Percentiles rank a stretch among this genome's conserved stretches.
phyloP scores from a whole-genome alignment of 257 asterid species.

The Cruciata laevipes region DNA sequence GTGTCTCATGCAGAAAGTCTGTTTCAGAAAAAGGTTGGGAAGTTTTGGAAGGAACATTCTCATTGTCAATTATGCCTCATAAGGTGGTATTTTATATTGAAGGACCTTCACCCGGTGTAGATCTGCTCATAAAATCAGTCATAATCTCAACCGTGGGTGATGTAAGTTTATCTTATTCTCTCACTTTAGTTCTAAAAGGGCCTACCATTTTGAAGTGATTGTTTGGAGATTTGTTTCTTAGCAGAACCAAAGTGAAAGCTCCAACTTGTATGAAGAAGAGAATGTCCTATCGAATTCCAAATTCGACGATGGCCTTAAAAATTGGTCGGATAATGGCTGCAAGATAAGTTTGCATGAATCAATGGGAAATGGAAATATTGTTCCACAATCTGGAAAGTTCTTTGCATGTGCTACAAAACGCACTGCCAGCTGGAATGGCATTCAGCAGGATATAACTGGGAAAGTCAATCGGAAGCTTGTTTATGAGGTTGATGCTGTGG shows the following conservation, averaged over 20 bases:
- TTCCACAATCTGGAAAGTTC: conserved; percentile 62
- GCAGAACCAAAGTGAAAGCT: conserved; percentile 29
- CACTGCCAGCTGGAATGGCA: conserved; percentile 72
- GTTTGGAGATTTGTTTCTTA: conserved; percentile 1
- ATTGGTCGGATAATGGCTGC: conserved; percentile 94
- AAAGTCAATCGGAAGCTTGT: conserved; percentile 68
- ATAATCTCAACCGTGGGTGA: conserved; percentile 24
- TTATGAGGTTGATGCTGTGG: conserved; percentile 61
- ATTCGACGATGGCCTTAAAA: conserved; percentile 63
- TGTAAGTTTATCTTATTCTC: conserved; percentile 40
- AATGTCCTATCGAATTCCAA: conserved; percentile 53
- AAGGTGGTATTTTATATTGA: conserved; percentile 63
- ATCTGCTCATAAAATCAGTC: conserved; percentile 65
- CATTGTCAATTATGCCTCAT: conserved; percentile 42
- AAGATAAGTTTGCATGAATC: conserved; percentile 49
- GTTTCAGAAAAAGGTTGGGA: conserved; percentile 51
- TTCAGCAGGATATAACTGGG: conserved; percentile 86
- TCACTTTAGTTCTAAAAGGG: neutral
- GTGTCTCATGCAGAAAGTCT: conserved; percentile 39
- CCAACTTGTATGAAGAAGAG: conserved; percentile 34
- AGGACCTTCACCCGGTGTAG: conserved; percentile 80
- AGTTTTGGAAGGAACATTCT: conserved; percentile 66
- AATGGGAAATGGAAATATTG: conserved; percentile 62
- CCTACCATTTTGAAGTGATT: neutral
- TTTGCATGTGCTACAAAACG: conserved; percentile 73